A percentile compares a stretch with the other conserved stretches of the same genome.
Conservation (phyloP, 306 rosid genomes). For the Vigna radiata region DNA sequence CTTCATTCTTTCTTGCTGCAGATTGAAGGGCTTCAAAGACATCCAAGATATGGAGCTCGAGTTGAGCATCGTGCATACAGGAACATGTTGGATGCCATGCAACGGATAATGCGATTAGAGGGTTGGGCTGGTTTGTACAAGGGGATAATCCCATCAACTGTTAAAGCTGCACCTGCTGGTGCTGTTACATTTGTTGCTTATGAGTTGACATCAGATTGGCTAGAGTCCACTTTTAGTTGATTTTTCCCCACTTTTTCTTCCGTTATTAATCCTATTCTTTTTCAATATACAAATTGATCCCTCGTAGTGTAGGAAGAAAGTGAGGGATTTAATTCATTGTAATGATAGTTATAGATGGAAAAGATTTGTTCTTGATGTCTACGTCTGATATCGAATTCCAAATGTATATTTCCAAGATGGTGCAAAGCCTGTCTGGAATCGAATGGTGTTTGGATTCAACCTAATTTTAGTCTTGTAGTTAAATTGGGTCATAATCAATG, state of each 20-base stretch:
- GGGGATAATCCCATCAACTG: conserved; percentile 86
- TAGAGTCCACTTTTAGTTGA: conserved; percentile 66
- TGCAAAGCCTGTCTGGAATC: neutral
- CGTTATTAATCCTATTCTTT: conserved; percentile 49
- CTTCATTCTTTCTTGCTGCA: conserved; percentile 46
- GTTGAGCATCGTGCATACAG: conserved; percentile 74
- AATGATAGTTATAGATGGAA: conserved; percentile 37
- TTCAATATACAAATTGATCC: conserved; percentile 28
- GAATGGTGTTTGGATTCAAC: neutral
- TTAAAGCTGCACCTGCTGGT: conserved; percentile 95
- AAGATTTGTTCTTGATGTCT: conserved; percentile 5
- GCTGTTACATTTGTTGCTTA: conserved; percentile 94
- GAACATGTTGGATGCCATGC: conserved; percentile 81
- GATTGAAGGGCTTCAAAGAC: conserved; percentile 92
- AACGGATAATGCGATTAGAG: conserved; percentile 61
- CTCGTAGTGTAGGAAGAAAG: conserved; percentile 43
- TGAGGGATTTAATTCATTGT: conserved; percentile 21
- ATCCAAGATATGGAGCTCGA: conserved; percentile 90
- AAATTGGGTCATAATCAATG: neutral
- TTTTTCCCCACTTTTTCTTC: neutral
- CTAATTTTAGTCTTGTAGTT: neutral
- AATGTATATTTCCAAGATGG: conserved; percentile 5
- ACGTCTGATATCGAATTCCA: neutral
- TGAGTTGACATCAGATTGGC: conserved; percentile 77
- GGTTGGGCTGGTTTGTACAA: conserved; percentile 94